Evolutionary conservation across 805 yeast genomes (phyloP), one percentile per base, ranked within the genome.

Genomic region (Candida yuanshanica): DNA sequence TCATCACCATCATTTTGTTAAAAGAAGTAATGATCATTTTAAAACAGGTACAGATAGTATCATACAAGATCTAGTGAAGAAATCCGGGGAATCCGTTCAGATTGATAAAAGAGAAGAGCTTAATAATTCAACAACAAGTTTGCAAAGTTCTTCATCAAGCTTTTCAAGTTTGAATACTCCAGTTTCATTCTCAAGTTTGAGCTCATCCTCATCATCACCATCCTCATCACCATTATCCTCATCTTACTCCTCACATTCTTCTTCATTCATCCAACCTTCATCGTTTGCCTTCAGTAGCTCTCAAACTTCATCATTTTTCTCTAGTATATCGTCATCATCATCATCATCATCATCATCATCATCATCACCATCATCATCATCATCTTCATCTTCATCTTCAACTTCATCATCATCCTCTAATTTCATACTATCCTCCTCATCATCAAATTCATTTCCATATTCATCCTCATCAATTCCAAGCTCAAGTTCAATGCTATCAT

Each of bases 331-430:
- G 8, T n/a, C 17, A 7, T 22, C 33, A 7, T 39, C 44, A 6
- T 23, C 36, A 5, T 31, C 35, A 4, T 20, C 35, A 11, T 26
- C 41, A 9, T 24, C 43, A 13, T 33, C 43, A 13, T 24, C 37
- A 2, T 34, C 42, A 13, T 37, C 48, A 10, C 14, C 34, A 5
- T 38, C 47, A 4, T 38, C 47, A 16, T 36, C 46, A 17, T n/a
- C 35, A 2, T 26, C 35, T 4, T 12, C n/a, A 2, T 24, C 38
- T 2, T 27, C 44, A 7, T 35, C 26, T 9, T 22, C 18, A 22
- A 10, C 16, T 35, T 23, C 22, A 17, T 11, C 33, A 11, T n/a
- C 9, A 14, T 14, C 33, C 17, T 23, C 25, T 23, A 18, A 32
- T 16, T 12, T 26, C n/a, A 13, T n/a, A 11, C n/a, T 8, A 7